phyloP scores from a whole-genome alignment of 208 protist species.

The Herpetomonas tarakana region DNA sequence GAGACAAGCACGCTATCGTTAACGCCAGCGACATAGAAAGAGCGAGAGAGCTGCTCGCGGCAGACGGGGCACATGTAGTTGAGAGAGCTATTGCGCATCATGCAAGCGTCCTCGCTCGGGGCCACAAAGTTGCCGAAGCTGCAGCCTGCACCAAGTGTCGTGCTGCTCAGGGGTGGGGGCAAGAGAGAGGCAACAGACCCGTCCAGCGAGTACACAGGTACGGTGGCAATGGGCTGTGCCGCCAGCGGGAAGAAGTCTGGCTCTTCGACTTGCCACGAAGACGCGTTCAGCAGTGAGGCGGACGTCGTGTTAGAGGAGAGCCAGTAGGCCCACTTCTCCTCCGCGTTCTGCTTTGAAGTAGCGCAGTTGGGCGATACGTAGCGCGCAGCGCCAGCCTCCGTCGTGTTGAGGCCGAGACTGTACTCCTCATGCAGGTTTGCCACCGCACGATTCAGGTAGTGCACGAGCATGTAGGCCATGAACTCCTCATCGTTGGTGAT shows the following conservation, averaged over 20 bases:
- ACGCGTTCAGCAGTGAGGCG: not conserved
- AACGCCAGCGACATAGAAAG: conserved; percentile 28
- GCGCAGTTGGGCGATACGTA: conserved; percentile 45
- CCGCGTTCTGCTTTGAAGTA: conserved; percentile 3
- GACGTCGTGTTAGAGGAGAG: not conserved
- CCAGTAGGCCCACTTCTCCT: conserved; percentile 40
- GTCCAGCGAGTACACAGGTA: not conserved
- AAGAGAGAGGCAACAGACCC: not conserved
- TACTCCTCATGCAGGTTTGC: conserved; percentile 56
- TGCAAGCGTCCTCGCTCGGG: conserved; percentile 33
- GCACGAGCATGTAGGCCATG: conserved; percentile 55
- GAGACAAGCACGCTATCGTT: conserved; percentile 1
- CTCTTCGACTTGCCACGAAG: not conserved
- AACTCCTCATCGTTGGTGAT: conserved; percentile 42
- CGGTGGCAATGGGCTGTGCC: not conserved
- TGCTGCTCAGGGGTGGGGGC: not conserved
- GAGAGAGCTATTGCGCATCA: conserved; percentile 49
- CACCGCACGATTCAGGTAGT: conserved; percentile 61
- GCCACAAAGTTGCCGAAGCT: conserved; percentile 51
- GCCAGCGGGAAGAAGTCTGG: not conserved
- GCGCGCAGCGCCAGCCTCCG: not conserved
- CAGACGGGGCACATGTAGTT: conserved; percentile 60
- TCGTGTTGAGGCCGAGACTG: conserved; percentile 32
- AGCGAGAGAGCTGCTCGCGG: conserved; percentile 34
- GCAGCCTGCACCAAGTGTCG: conserved; percentile 21